Evolutionary conservation across 2,329 filamentous ascomycete genomes (phyloP).

Genomic region (Helotiales sp.): DNA sequence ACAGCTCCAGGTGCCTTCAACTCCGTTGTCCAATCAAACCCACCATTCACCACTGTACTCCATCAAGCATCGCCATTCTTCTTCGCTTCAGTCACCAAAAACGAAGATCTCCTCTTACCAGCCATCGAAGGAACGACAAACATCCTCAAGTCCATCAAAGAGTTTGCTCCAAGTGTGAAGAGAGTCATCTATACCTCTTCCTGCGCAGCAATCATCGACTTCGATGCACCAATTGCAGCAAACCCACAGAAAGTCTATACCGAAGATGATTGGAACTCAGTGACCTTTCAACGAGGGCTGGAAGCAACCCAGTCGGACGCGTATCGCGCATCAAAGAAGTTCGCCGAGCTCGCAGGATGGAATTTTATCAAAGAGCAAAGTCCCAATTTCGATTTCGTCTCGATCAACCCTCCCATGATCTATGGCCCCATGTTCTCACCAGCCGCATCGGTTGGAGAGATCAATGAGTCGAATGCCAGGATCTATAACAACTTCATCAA

Average conservation of each 20-base stretch:
- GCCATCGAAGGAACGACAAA: constrained; percentile 62
- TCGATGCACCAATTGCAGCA: constrained; percentile 35
- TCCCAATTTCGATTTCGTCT: constrained; percentile 57
- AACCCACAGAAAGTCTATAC: constrained; percentile 39
- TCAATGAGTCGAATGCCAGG: constrained; percentile 70
- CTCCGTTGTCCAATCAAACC: constrained; percentile 56
- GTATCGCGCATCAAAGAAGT: constrained; percentile 56
- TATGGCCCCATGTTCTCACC: constrained; percentile 64
- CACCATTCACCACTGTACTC: constrained; percentile 52
- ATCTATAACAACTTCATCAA: constrained; percentile 52
- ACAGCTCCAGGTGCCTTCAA: constrained; percentile 44
- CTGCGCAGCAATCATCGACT: constrained; percentile 30
- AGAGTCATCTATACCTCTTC: constrained; percentile 60
- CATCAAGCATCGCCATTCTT: constrained; percentile 63
- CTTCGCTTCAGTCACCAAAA: constrained; percentile 30
- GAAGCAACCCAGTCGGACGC: constrained; percentile 39
- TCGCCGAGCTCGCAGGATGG: constrained; percentile 67
- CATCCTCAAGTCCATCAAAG: constrained; percentile 69
- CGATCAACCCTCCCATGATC: constrained; percentile 60
- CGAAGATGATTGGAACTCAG: constrained; percentile 53
- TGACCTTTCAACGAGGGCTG: constrained; percentile 44
- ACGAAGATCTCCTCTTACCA: constrained; percentile 47
- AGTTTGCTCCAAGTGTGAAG: constrained; percentile 59
- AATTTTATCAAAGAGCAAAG: constrained; percentile 51
- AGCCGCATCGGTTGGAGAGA: constrained; percentile 46